phyloP scores from a whole-genome alignment of 495 filamentous ascomycete species.

The Daldinia grandis region DNA sequence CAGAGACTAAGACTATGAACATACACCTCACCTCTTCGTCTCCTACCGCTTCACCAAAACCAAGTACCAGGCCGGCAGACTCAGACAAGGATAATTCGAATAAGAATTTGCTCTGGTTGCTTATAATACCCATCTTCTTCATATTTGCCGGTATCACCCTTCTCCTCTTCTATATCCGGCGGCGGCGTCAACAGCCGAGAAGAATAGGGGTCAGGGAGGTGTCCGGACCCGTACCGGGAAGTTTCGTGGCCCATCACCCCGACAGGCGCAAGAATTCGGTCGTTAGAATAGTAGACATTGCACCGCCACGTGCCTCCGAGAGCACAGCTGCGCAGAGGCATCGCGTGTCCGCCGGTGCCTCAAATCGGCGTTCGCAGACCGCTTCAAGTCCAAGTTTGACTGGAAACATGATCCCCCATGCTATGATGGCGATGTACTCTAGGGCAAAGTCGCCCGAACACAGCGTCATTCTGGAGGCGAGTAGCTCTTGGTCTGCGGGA shows the following conservation, averaged over 20 bases:
- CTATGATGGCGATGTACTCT: slow-evolving; percentile 38
- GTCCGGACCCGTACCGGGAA: slow-evolving; percentile 54
- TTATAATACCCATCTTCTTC: slow-evolving; percentile 42
- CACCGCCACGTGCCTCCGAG: slow-evolving; percentile 13
- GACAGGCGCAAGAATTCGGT: slow-evolving; percentile 24
- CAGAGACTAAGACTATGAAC: slow-evolving; percentile 59
- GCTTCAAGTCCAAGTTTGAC: slow-evolving; percentile 15
- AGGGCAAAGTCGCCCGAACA: slow-evolving; percentile 27
- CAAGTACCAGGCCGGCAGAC: slow-evolving; percentile 23
- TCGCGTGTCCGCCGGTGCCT: not conserved
- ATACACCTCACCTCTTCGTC: slow-evolving; percentile 56
- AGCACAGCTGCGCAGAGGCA: slow-evolving; percentile 2
- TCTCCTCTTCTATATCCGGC: slow-evolving; percentile 36
- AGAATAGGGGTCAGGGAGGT: slow-evolving; percentile 46
- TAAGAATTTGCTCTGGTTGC: slow-evolving; percentile 40
- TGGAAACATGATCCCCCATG: slow-evolving; percentile 25
- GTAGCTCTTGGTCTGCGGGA: slow-evolving; percentile 25
- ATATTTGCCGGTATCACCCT: slow-evolving; percentile 27
- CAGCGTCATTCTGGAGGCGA: slow-evolving; percentile 27
- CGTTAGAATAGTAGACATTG: slow-evolving; percentile 36
- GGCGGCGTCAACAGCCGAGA: slow-evolving; percentile 32
- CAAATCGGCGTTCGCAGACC: slow-evolving; percentile 24
- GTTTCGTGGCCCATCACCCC: slow-evolving; percentile 42
- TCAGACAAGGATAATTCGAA: slow-evolving; percentile 11
- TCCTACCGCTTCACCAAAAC: slow-evolving; percentile 17